These are phyloP conservation scores for Penicillium cinerascens DNA, from an alignment of 495 filamentous ascomycete genomes.

Conservation along the genomic window DNA sequence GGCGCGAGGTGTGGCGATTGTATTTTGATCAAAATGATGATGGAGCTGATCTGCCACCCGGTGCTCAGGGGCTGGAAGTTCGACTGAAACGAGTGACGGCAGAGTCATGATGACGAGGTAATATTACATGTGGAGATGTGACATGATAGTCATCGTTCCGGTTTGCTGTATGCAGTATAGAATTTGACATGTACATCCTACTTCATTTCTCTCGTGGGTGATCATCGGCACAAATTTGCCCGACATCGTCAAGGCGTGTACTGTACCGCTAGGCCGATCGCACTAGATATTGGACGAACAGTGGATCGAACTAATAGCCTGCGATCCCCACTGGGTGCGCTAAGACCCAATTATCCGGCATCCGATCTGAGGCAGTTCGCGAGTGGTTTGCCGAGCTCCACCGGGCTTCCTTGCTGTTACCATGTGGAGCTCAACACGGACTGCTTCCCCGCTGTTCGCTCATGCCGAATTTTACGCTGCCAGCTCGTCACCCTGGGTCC, in stretches of 20 bases:
- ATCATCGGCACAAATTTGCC: not conserved
- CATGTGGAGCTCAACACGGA: not conserved
- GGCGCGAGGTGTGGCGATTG: slow-evolving; percentile 24
- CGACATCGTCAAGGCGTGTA: not conserved
- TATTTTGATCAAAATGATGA: slow-evolving; percentile 29
- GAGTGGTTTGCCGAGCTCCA: not conserved
- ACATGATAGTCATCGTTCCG: not conserved
- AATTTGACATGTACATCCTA: not conserved
- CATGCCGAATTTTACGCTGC: not conserved
- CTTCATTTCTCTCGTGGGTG: not conserved
- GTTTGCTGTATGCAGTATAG: not conserved
- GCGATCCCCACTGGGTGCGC: not conserved
- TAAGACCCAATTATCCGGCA: not conserved
- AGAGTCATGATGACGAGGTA: slow-evolving; percentile 9
- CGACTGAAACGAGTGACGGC: slow-evolving; percentile 22
- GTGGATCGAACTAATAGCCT: not conserved
- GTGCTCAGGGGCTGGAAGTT: slow-evolving; percentile 22
- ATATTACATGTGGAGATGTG: not conserved
- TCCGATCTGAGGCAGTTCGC: not conserved
- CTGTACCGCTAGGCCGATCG: not conserved
- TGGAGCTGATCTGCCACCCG: slow-evolving; percentile 23
- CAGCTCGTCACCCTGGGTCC: not conserved
- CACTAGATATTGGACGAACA: not conserved
- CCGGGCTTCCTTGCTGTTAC: not conserved
- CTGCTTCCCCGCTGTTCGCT: not conserved